Base-by-base conservation (phyloP, 2,329 filamentous ascomycete genomes). In the Sporothrix inflata region DNA sequence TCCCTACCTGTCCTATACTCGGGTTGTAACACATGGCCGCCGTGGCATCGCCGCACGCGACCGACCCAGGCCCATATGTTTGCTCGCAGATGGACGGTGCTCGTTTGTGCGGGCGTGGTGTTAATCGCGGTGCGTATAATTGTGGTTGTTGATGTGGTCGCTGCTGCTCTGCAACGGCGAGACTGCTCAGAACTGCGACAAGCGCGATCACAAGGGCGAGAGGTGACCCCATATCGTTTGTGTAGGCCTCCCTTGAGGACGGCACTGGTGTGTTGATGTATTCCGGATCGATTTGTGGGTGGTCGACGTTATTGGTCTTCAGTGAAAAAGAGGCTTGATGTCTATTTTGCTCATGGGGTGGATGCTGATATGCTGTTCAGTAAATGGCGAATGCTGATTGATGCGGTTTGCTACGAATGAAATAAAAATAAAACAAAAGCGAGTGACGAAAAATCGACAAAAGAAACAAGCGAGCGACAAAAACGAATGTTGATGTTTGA, bases 1-100 rank as follows among this genome's bases (percentile, higher is more conserved):
- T 45, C 74, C 78, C 55, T 74, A 82, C 81, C 76, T 83, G 79
- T 53, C 79, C 80, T 66, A 76, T 40, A 9, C 21, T 72, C 6
- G 81, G 79, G 67, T 80, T 81, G 71, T 78, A 82, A 75, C 81
- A 82, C 74, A 76, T 79, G 3, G 72, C 76, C 72, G 79, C 81
- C 2, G 74, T 75, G 1, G 38, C 19, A 30, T 73, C 76, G 3
- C 81, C 77, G 4, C 81, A 72, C 12, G 55, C 51, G 30, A 66
- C 45, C 5, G 70, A 67, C 6, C 60, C 49, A 1, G 61, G n/a
- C 3, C 49, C 57, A n/a, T 65, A 67, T 27, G 45, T 53, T 30
- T 81, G 72, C 81, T 82, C 16, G 72, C 76, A 70, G 7, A 63
- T 21, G 4, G 69, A 70, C 2, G n/a, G 27, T 3, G 19, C 55